phyloP scores from a whole-genome alignment of 768 basidiomycete species.

The Phylloporus sp. region DNA sequence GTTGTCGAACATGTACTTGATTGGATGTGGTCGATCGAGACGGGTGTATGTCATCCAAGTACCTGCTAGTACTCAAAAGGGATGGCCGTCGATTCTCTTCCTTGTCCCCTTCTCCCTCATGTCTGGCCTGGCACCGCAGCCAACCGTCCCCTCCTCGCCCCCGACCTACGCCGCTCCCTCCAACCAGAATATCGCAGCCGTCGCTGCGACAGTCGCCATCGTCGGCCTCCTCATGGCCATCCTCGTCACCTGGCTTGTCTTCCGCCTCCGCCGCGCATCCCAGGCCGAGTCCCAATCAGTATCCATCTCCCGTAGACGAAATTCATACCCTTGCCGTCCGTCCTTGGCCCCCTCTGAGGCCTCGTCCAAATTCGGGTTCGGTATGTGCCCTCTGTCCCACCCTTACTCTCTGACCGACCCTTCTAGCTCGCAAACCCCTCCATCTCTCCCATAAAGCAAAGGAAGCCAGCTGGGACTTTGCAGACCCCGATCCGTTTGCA shows the following conservation, averaged over 20 bases:
- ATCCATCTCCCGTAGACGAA: conserved; percentile 4
- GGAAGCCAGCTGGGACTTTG: conserved; percentile 30
- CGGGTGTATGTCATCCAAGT: neutral
- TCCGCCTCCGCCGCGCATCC: conserved; percentile 20
- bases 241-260: conserved; percentile 24
- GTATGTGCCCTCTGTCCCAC: conserved; percentile 8
- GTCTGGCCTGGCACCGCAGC: neutral
- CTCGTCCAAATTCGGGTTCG: conserved; percentile 28
- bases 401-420: neutral
- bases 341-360: conserved; percentile 24
- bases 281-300: neutral
- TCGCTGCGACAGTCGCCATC: conserved; percentile 23
- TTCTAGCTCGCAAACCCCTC: conserved; percentile 23
- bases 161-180: conserved; percentile 17
- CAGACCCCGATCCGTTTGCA: conserved; percentile 23
- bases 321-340: conserved; percentile 16
- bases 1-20: neutral
- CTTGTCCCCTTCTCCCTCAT: neutral
- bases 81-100: conserved; percentile 1
- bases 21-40: neutral
- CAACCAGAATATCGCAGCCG: conserved; percentile 16
- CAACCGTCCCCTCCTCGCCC: neutral
- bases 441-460: conserved; percentile 18
- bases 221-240: conserved; percentile 24
- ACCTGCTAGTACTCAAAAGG: neutral